phyloP scores from a whole-genome alignment of 768 basidiomycete genomes.

The Lactarius hatsudake region DNA sequence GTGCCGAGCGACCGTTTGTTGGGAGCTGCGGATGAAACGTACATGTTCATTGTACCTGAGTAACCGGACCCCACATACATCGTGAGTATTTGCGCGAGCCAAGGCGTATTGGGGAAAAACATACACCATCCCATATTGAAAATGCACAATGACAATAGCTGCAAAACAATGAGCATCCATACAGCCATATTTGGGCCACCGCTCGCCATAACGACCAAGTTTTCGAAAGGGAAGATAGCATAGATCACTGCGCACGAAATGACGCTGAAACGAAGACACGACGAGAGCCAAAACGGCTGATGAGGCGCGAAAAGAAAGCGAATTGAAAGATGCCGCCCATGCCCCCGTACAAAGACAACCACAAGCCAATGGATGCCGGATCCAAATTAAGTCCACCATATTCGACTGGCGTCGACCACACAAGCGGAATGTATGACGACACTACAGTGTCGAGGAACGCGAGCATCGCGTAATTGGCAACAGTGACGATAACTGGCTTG shows the following conservation, averaged over 20 bases:
- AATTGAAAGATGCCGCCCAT: constrained; percentile 39
- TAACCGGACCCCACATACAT: no score
- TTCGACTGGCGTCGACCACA: no score
- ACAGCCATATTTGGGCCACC: background rate
- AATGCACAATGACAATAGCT: background rate
- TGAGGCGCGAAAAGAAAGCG: constrained; percentile 37
- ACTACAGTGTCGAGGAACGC: no score
- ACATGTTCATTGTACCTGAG: constrained; percentile 66
- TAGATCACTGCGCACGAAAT: constrained; percentile 30
- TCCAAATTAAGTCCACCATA: constrained; percentile 19
- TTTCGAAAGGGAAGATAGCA: constrained; percentile 31
- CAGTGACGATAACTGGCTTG: no score
- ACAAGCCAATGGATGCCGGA: constrained; percentile 38
- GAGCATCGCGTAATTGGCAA: no score
- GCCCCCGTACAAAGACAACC: constrained; percentile 38
- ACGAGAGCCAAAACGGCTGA: constrained; percentile 38
- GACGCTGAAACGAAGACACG: constrained; percentile 32
- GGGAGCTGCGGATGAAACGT: constrained; percentile 60
- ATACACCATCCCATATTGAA: background rate
- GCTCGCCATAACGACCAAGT: background rate
- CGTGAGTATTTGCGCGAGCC: background rate
- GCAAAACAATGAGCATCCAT: background rate
- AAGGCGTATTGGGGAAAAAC: no score
- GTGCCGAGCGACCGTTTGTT: constrained; percentile 62
- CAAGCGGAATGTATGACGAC: no score